Base-by-base conservation (phyloP, 192 early-diverging fungal species). In the Gryganskiella cystojenkinii region DNA sequence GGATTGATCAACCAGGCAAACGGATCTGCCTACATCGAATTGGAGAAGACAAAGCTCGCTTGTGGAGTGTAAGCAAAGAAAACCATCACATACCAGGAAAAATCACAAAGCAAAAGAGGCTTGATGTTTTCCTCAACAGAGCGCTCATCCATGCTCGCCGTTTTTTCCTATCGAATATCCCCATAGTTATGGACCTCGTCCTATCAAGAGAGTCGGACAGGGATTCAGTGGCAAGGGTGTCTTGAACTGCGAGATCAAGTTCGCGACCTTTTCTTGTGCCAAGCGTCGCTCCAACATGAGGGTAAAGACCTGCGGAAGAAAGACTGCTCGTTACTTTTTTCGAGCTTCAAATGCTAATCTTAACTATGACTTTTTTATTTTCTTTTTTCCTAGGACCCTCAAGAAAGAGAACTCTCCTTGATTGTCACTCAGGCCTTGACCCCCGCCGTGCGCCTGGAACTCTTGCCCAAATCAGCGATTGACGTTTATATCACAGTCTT, bases 21-120 rank as follows among this genome's bases (percentile, higher is more conserved):
- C 37, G 93, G 93, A 43, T 93, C 91, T 25, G 90, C 92, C 31
- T 92, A 88, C 61, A 80, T 93, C 53, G 93, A 95, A 70, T 44
- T 87, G 24, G 88, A 85, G 22, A 88, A 88, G 37, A 81, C 92
- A 51, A 95, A 95, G 62, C 72, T 94, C 42, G 86, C 89, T 3
- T 94, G 92, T 78, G 90, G 88, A 52, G 93, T 95, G 90, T 94
- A 88, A 59, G 90, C n/a, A n/a, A n/a, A n/a, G n/a, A n/a, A n/a
- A n/a, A n/a, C n/a, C n/a, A n/a, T n/a, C n/a, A n/a, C n/a, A n/a
- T n/a, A n/a, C n/a, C n/a, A n/a, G n/a, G n/a, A n/a, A n/a, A n/a
- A n/a, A n/a, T n/a, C n/a, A n/a, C n/a, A n/a, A n/a, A n/a, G n/a
- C n/a, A n/a, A n/a, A n/a, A n/a, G n/a, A n/a, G n/a, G n/a, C n/a